Base-by-base conservation (phyloP, 306 rosid genomes). In the Bauhinia variegata region DNA sequence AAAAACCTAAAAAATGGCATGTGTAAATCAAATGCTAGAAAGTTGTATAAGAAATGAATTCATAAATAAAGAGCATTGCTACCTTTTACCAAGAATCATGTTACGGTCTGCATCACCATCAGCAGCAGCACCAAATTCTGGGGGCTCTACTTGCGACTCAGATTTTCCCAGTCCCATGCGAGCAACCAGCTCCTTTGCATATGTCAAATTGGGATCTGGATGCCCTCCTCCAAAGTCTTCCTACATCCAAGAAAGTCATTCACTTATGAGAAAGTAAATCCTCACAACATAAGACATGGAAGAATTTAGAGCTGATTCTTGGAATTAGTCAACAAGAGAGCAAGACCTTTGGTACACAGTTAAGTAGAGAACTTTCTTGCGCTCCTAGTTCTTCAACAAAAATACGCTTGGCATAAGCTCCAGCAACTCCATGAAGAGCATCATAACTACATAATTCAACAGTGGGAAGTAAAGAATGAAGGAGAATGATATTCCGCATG, bases 81-180 rank as follows among this genome's bases (percentile, higher is more conserved):
- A 95, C 99, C 99, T 95, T 90, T 90, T 95, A 33, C 99, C 99
- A 28, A 95, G 97, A 81, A 95, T 50, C 99, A 93, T 93, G 84
- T 93, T 93, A 48, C 97, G 99, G 76, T 95, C 99, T 37, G 99
- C 99, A 79, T 95, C 99, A 79, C 99, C 99, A 78, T 95, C 99
- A 73, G 97, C 86, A 79, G 99, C 99, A 68, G 95, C 99, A 77
- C 99, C 99, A 75, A 95, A 95, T 79, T 95, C 99, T 5, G 99
- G 99, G 59, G 92, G 92, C 69, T 89, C 96, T 13, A 51, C 73
- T 81, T 87, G 84, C 30, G 91, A 58, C 57, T 76, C 78, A 72
- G 96, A 78, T 79, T 95, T 86, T 7, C 99, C 80, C 80, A 95
- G 76, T 48, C 99, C 99, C 99, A 95, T 79, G 31, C 95, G 81